Evolutionary conservation across 176 grass and related monocot species (phyloP).

Genomic region (Tillandsia fasciculata): DNA sequence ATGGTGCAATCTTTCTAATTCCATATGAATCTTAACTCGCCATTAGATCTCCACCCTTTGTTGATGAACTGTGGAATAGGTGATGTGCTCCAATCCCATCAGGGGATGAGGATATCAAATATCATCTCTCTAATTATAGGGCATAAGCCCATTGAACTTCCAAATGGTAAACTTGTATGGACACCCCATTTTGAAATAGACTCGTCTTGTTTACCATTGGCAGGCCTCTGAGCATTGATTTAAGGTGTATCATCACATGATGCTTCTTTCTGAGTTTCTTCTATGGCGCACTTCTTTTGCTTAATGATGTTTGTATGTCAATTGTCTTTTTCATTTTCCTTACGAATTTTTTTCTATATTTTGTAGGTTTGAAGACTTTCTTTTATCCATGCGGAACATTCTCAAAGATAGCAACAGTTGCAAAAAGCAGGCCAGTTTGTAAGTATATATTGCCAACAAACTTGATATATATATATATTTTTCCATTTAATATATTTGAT

Average conservation of each 20-base stretch:
- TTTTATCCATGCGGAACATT: conserved; percentile 97
- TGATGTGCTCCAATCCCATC: too few relatives aligned
- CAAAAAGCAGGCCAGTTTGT: conserved; percentile 79
- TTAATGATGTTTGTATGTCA: conserved; percentile 9
- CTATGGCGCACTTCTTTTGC: conserved; percentile 3
- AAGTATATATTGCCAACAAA: conserved; percentile 21
- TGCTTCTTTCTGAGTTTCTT: too few relatives aligned
- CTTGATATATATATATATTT: too few relatives aligned
- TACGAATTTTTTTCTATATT: not conserved
- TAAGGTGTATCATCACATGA: too few relatives aligned
- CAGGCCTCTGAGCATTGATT: not conserved
- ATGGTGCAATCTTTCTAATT: not conserved
- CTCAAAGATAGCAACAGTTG: conserved; percentile 66
- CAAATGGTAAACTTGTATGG: too few relatives aligned
- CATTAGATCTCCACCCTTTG: not conserved
- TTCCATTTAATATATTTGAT: not conserved
- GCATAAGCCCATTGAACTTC: not conserved
- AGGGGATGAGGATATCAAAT: not conserved
- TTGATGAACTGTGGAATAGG: not conserved
- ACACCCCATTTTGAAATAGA: not conserved
- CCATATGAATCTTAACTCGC: not conserved
- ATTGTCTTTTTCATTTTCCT: not conserved
- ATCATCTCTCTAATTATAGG: not conserved
- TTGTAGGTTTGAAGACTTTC: conserved; percentile 73
- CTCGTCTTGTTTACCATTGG: not conserved